A percentile compares a stretch with the other conserved stretches of the same genome.
Conservation (phyloP, 2,329 filamentous ascomycete genomes). For the Hymenoscyphus scutula region DNA sequence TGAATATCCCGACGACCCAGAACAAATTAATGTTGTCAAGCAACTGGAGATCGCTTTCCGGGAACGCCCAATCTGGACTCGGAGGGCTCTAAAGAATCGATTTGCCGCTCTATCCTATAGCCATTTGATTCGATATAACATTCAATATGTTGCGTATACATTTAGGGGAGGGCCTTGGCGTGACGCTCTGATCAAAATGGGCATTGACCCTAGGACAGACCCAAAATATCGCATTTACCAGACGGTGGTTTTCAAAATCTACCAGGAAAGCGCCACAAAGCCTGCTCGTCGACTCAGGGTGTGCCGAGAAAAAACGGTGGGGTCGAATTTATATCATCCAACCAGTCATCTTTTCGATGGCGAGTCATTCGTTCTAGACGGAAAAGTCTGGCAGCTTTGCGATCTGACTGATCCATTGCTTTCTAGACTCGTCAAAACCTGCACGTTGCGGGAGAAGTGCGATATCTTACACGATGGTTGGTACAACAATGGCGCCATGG, state of each 20-base stretch:
- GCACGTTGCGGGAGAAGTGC: constrained; percentile 57
- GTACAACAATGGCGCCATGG: constrained; percentile 78
- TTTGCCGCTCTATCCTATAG: constrained; percentile 52
- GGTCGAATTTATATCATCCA: constrained; percentile 24
- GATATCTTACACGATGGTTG: constrained; percentile 70
- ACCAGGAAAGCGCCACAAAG: constrained; percentile 30
- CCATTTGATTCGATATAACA: constrained; percentile 66
- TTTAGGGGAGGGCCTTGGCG: constrained; percentile 92
- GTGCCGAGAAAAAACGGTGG: constrained; percentile 20
- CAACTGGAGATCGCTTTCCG: constrained; percentile 65
- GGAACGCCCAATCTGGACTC: constrained; percentile 80
- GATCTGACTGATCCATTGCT: constrained; percentile 84
- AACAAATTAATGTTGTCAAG: constrained; percentile 62
- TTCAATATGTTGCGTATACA: constrained; percentile 85
- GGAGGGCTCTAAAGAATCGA: constrained; percentile 75
- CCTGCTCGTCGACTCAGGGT: constrained; percentile 24
- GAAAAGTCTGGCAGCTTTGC: constrained; percentile 91
- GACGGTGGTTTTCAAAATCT: constrained; percentile 80
- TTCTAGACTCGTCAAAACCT: constrained; percentile 60
- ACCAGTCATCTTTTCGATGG: constrained; percentile 81
- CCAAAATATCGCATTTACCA: constrained; percentile 80
- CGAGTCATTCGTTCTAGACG: constrained; percentile 68
- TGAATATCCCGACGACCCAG: constrained; percentile 41
- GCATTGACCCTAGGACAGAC: constrained; percentile 78
- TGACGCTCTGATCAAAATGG: constrained; percentile 81